Evolutionary conservation across 2,329 filamentous ascomycete species (phyloP), one percentile per base, ranked within the genome.

Genomic region (Blastomyces gilchristii): DNA sequence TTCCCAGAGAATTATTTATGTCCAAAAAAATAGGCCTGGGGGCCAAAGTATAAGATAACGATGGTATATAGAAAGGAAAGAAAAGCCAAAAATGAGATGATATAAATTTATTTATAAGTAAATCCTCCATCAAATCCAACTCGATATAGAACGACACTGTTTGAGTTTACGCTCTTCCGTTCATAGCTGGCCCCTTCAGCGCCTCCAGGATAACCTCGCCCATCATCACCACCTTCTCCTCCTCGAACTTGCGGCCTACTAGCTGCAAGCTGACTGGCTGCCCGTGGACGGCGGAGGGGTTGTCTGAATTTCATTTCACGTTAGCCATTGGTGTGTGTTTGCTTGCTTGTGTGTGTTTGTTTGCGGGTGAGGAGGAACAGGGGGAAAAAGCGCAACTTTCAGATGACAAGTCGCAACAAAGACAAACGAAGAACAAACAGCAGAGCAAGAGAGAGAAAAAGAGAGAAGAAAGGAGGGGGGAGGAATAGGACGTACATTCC

Each of bases 271-370:
- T 68, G 4, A 73, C 71, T 25, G 71, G 70, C 31, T 70, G 69
- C 28, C 70, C 70, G 41, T 73, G 67, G 56, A 73, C 82, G 1
- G 75, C 70, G 31, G 79, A 74, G 0, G 79, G 73, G 66, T 82
- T 79, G 68, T 82, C 79, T 80, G 60, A 11, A 6, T 8, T 39
- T 1, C 12, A 62, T 69, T 45, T 28, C 67, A 63, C n/a, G 25
- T 50, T 39, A 61, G 45, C 14, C 11, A 39, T 12, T 34, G 0
- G 7, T 34, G 31, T 34, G 2, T 34, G 31, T 34, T 3, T 7
- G 31, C 7, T 3, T 34, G 31, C 6, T 3, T 34, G 6, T 34
- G 31, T 34, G 2, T 34, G 31, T 14, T 43, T 18, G 41, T 18
- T 43, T 18, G 34, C 8, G 14, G 41, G 41, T 43, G 12, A 18